These are phyloP conservation scores for Kuraishia borneana DNA, from an alignment of 805 yeast genomes.

Conservation along the genomic window DNA sequence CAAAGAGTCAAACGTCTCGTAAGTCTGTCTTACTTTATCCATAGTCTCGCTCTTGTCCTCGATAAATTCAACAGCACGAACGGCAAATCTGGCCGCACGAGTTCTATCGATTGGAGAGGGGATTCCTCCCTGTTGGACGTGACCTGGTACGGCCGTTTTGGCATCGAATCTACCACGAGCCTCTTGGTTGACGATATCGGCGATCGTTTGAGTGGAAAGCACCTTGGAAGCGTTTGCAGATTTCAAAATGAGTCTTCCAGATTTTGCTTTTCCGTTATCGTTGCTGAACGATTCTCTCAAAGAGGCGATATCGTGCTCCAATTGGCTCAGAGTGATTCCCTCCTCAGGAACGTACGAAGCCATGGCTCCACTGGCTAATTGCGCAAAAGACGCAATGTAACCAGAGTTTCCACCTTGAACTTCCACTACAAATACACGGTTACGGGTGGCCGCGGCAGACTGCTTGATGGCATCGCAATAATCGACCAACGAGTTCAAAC, in stretches of 20 bases:
- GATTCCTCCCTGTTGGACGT: constrained; percentile 93
- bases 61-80: constrained; percentile 79
- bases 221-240: constrained; percentile 76
- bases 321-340: constrained; percentile 52
- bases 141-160: constrained; percentile 95
- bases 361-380: constrained; percentile 82
- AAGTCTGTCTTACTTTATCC: constrained; percentile 3
- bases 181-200: constrained; percentile 75
- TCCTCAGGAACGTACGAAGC: constrained; percentile 89
- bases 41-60: constrained; percentile 32
- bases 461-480: constrained; percentile 95
- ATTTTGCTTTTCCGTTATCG: constrained; percentile 70
- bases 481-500: constrained; percentile 79
- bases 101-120: constrained; percentile 94
- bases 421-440: constrained; percentile 91
- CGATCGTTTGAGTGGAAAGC: constrained; percentile 71
- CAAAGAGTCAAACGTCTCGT: neutral
- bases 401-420: constrained; percentile 98
- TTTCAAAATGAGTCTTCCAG: constrained; percentile 80
- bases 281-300: constrained; percentile 56
- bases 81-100: constrained; percentile 80
- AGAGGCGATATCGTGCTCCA: constrained; percentile 66
- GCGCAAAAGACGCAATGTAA: constrained; percentile 77
- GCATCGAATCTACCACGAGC: constrained; percentile 73
- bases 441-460: constrained; percentile 88